These are phyloP conservation scores for Solidago caesia DNA, from an alignment of 129 eudicot genomes.

Conservation along the genomic window DNA sequence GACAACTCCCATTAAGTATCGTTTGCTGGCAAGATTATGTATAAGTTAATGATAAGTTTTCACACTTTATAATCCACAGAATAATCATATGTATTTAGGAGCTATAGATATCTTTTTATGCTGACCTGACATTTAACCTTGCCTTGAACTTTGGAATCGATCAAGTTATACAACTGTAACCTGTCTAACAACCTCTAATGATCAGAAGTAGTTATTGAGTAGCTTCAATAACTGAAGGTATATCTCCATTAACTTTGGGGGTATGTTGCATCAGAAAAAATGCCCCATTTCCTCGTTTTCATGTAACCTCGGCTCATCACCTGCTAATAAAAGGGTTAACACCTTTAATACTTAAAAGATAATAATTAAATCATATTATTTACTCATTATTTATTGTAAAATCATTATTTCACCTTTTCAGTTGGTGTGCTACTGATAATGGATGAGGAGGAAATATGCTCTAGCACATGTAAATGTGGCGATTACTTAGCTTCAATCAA, in stretches of 20 bases:
- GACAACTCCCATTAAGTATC: neutral
- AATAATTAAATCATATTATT: too few species aligned
- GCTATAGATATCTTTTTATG: neutral
- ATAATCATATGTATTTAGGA: neutral
- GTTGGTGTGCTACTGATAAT: too few species aligned
- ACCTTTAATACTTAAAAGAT: too few species aligned
- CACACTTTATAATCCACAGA: neutral
- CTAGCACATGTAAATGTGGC: too few species aligned
- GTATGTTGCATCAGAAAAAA: constrained; percentile 60
- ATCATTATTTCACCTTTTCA: too few species aligned
- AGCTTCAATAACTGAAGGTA: constrained; percentile 92
- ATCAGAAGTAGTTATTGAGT: constrained; percentile 46
- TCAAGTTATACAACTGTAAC: constrained; percentile 75
- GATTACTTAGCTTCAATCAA: too few species aligned
- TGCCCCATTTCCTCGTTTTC: too few species aligned
- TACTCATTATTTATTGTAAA: too few species aligned
- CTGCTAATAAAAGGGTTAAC: too few species aligned
- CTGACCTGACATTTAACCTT: constrained; percentile 96
- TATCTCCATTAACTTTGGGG: constrained; percentile 90
- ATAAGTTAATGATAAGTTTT: neutral
- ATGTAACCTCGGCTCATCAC: too few species aligned
- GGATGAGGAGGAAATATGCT: too few species aligned
- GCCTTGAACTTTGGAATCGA: constrained; percentile 85
- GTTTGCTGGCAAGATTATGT: neutral
- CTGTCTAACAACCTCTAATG: constrained; percentile 92